phyloP scores from a whole-genome alignment of 331 rosid species.

The Cydonia oblonga region DNA sequence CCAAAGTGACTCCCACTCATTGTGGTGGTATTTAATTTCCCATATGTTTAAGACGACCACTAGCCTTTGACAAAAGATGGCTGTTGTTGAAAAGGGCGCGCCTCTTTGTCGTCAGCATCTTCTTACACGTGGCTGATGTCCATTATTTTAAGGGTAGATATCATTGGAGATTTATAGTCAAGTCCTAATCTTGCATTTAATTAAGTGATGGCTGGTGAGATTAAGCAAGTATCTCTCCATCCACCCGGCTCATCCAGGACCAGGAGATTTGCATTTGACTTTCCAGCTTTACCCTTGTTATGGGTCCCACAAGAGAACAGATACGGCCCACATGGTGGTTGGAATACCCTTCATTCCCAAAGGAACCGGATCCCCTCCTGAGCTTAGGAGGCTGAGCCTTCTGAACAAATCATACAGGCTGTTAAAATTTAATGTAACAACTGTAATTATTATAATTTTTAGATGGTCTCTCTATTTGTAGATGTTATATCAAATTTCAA shows the following conservation, averaged over 20 bases:
- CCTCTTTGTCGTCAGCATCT: constrained; percentile 22
- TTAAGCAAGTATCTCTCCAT: too few relatives aligned
- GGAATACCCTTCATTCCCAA: background rate
- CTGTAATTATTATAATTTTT: too few relatives aligned
- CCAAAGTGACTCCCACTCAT: background rate
- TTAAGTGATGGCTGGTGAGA: too few relatives aligned
- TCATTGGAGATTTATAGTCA: background rate
- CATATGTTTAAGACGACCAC: background rate
- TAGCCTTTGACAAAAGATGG: constrained; percentile 12
- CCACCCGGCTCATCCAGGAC: background rate
- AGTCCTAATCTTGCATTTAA: background rate
- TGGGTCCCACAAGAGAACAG: background rate
- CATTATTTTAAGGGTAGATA: constrained; percentile 7
- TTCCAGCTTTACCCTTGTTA: background rate
- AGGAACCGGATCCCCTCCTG: too few relatives aligned
- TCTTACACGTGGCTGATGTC: constrained; percentile 27
- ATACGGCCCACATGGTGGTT: background rate
- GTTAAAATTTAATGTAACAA: fast-evolving
- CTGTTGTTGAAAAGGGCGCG: constrained; percentile 23
- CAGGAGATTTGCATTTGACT: background rate
- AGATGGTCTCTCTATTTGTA: fast-evolving
- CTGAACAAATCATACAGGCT: fast-evolving
- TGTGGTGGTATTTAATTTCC: background rate
- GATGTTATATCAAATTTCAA: too few relatives aligned
- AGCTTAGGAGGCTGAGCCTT: fast-evolving